These are phyloP conservation scores for Isatis lusitanica DNA, from an alignment of 441 rosid genomes.

Conservation along the genomic window DNA sequence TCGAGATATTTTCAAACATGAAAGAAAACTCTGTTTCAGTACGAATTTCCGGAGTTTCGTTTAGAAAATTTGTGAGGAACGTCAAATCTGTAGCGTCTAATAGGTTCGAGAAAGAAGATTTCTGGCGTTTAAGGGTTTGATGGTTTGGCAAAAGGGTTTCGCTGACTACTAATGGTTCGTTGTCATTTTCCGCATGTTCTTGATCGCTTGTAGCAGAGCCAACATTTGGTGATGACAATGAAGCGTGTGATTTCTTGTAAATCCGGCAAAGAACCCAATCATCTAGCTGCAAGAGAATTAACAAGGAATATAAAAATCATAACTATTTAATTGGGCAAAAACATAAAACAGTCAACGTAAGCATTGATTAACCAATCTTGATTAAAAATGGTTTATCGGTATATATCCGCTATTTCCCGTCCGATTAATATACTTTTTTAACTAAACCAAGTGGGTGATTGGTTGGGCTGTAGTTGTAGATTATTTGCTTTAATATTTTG, in stretches of 20 bases:
- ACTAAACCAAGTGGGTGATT: too few relatives aligned
- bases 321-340: background rate
- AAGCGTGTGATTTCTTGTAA: conserved; percentile 72
- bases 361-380: background rate
- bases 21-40: conserved; percentile 43
- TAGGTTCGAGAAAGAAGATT: conserved; percentile 75
- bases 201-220: conserved; percentile 45
- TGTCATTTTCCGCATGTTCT: conserved; percentile 63
- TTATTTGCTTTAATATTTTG: too few relatives aligned
- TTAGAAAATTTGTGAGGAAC: conserved; percentile 53
- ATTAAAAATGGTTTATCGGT: background rate
- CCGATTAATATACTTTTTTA: background rate
- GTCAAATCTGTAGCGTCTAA: conserved; percentile 76
- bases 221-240: conserved; percentile 41
- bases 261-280: conserved; percentile 99
- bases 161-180: conserved; percentile 22
- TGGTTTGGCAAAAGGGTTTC: conserved; percentile 41
- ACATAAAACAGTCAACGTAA: background rate
- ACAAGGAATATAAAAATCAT: background rate
- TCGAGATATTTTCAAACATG: conserved; percentile 18
- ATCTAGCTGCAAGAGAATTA: conserved; percentile 60
- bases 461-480: too few relatives aligned
- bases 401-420: background rate
- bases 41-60: conserved; percentile 46
- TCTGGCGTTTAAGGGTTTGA: conserved; percentile 57